Conservation (phyloP, 2,329 filamentous ascomycete species). For the Pseudogymnoascus destructans region DNA sequence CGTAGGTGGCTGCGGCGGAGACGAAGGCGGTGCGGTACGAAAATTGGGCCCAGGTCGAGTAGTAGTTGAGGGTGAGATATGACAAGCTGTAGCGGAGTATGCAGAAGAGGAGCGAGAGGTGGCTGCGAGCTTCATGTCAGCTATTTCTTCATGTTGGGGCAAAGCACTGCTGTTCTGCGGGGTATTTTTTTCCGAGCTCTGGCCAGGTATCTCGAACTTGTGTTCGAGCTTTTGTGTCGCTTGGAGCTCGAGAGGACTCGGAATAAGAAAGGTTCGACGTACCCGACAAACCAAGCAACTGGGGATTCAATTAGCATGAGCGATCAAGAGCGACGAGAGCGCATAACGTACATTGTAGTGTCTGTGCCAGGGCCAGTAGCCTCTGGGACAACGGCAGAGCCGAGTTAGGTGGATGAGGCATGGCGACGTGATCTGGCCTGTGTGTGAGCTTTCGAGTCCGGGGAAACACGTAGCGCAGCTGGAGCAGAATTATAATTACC, state of each 20-base stretch:
- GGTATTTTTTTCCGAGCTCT: constrained; percentile 1
- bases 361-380: constrained; percentile 67
- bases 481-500: background rate
- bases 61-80: constrained; percentile 80
- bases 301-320: constrained; percentile 20
- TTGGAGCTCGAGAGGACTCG: background rate
- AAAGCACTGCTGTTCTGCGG: constrained; percentile 10
- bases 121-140: constrained; percentile 38
- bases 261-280: constrained; percentile 31
- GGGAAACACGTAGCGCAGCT: background rate
- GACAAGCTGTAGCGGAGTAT: constrained; percentile 75
- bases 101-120: constrained; percentile 72
- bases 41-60: constrained; percentile 61
- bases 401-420: constrained; percentile 25
- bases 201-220: constrained; percentile 1
- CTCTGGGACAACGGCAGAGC: constrained; percentile 33
- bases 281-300: constrained; percentile 76
- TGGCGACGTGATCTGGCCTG: constrained; percentile 14
- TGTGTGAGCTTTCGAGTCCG: background rate
- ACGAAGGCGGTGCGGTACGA: constrained; percentile 86
- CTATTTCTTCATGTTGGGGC: constrained; percentile 18
- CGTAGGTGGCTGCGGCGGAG: constrained; percentile 82
- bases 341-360: constrained; percentile 66
- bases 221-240: constrained; percentile 1
- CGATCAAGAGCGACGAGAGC: constrained; percentile 14